Conservation (phyloP, 2,329 filamentous ascomycete species). For the Raffaelea ambrosiae region DNA sequence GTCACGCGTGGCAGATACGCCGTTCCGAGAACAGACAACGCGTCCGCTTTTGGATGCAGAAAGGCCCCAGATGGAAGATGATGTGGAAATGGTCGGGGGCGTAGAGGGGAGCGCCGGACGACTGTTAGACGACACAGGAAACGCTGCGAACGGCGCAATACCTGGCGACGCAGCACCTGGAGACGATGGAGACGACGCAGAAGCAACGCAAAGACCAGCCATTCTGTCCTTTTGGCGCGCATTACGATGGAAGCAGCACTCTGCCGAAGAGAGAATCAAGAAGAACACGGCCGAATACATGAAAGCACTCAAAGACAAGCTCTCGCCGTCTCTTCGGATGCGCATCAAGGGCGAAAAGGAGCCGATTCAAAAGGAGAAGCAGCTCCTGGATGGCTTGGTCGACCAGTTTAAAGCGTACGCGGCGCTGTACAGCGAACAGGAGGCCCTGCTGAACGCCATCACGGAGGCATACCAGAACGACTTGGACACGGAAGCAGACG, state of each 20-base stretch:
- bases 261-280: conserved; percentile 32
- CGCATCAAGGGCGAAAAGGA: conserved; percentile 43
- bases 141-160: not conserved
- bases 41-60: too few relatives aligned
- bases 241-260: conserved; percentile 20
- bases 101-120: too few relatives aligned
- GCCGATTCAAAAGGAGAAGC: conserved; percentile 35
- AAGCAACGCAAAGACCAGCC: conserved; percentile 6
- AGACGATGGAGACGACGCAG: not conserved
- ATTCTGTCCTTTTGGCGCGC: conserved; percentile 12
- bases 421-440: conserved; percentile 31
- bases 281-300: conserved; percentile 40
- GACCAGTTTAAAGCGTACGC: conserved; percentile 33
- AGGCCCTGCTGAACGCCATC: conserved; percentile 37
- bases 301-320: conserved; percentile 36
- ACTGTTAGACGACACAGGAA: too few relatives aligned
- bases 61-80: too few relatives aligned
- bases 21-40: not conserved
- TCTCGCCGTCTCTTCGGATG: conserved; percentile 34
- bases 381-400: conserved; percentile 31
- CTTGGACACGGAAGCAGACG: conserved; percentile 42
- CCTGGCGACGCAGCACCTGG: not conserved
- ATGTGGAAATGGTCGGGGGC: too few relatives aligned
- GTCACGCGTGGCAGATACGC: conserved; percentile 6
- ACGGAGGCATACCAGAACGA: conserved; percentile 41